These are phyloP conservation scores for Jaapia argillacea DNA, from an alignment of 768 basidiomycete species.

Conservation along the genomic window DNA sequence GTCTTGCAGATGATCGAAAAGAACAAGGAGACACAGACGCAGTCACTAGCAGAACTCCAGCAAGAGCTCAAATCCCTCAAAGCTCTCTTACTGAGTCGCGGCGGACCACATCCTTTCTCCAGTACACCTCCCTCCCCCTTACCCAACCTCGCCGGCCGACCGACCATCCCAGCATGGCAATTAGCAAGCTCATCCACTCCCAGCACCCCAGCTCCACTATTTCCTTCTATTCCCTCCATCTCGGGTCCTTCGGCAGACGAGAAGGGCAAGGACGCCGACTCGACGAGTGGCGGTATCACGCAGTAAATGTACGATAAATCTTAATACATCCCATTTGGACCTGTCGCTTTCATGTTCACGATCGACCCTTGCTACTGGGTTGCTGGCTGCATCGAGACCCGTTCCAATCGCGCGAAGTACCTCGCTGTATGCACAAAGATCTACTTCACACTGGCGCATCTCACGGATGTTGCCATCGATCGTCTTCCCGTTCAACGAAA, in stretches of 20 bases:
- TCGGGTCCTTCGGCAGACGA: slow-evolving; percentile 15
- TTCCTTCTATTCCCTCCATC: slow-evolving; percentile 11
- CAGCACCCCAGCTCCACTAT: no score
- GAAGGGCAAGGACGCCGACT: slow-evolving; percentile 51
- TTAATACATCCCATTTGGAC: no score
- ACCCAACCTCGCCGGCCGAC: slow-evolving; percentile 43
- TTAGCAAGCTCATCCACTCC: slow-evolving; percentile 28
- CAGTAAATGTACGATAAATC: no score
- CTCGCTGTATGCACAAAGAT: no score
- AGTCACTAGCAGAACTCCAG: slow-evolving; percentile 80
- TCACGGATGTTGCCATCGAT: no score
- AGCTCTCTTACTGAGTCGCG: slow-evolving; percentile 71
- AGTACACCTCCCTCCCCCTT: slow-evolving; percentile 40
- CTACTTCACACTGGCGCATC: no score
- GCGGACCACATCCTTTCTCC: slow-evolving; percentile 38
- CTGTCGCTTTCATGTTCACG: no score
- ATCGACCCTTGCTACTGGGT: no score
- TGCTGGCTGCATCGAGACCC: no score
- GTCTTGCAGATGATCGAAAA: slow-evolving; percentile 81
- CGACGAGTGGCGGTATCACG: no score
- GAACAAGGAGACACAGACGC: slow-evolving; percentile 76
- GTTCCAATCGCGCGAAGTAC: no score
- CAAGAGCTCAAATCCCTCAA: slow-evolving; percentile 93
- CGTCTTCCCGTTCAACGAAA: no score
- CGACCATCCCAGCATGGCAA: slow-evolving; percentile 89